Conservation (phyloP, 2,329 filamentous ascomycete genomes). For the Nothopassalora personata region DNA sequence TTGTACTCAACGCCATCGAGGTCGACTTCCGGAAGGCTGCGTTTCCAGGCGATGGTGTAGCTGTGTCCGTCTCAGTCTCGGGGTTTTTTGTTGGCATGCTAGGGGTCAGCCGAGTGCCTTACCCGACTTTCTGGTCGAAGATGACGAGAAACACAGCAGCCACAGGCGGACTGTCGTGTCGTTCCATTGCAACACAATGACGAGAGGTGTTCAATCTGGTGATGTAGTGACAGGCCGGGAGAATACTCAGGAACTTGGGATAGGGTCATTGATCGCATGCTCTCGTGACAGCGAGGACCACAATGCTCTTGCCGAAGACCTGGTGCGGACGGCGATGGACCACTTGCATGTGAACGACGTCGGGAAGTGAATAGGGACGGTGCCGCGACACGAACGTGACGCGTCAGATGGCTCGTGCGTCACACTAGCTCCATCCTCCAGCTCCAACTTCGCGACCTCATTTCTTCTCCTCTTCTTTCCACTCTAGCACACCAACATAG, state of each 20-base stretch:
- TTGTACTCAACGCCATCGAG: conserved; percentile 92
- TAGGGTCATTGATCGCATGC: neutral
- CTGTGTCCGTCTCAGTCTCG: conserved; percentile 34
- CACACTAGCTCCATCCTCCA: neutral
- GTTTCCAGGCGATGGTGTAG: conserved; percentile 84
- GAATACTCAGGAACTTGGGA: neutral
- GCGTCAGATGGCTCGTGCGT: neutral
- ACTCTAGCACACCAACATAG: neutral
- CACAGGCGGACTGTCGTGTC: conserved; percentile 25
- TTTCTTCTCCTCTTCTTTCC: neutral
- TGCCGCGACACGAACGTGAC: neutral
- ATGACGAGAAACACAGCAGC: conserved; percentile 33
- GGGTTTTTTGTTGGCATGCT: neutral
- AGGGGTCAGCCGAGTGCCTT: neutral
- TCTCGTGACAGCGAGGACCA: neutral
- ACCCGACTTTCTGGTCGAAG: conserved; percentile 37
- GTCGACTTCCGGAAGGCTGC: conserved; percentile 56
- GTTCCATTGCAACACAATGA: neutral
- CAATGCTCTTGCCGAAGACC: neutral
- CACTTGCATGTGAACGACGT: neutral
- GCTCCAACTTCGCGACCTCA: neutral
- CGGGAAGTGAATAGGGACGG: neutral
- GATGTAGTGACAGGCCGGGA: neutral
- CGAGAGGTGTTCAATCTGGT: neutral
- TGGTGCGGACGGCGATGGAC: neutral